These are phyloP conservation scores for Elongisporangium undulatum DNA, from an alignment of 352 stramenopile genomes.

Conservation along the genomic window DNA sequence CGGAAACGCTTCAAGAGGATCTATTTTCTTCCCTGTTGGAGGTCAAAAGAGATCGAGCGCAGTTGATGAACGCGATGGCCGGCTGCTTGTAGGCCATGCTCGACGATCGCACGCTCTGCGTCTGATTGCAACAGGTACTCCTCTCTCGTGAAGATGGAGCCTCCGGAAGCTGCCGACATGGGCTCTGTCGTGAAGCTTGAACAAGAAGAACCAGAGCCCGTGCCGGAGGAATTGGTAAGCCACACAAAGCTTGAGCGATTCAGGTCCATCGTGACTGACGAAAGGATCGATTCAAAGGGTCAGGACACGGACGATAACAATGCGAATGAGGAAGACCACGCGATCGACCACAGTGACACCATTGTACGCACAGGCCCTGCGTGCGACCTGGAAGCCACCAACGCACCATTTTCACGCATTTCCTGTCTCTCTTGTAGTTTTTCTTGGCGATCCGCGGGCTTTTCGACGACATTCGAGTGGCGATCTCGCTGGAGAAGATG, in stretches of 20 bases:
- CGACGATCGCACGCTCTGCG: too few relatives aligned
- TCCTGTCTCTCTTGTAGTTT: constrained; percentile 10
- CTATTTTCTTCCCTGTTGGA: not conserved
- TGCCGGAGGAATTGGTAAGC: not conserved
- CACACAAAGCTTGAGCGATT: not conserved
- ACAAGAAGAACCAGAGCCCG: not conserved
- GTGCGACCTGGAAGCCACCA: not conserved
- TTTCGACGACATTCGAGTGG: constrained; percentile 14
- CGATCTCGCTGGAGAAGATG: constrained; percentile 9
- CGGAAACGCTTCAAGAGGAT: not conserved
- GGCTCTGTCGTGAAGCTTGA: not conserved
- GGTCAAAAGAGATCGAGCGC: not conserved
- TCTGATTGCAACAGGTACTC: not conserved
- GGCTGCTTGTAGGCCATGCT: not conserved
- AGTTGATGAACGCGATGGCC: not conserved
- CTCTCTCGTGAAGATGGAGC: not conserved
- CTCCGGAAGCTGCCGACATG: not conserved
- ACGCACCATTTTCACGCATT: not conserved
- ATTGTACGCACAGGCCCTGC: not conserved
- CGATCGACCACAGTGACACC: not conserved
- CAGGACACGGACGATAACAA: not conserved
- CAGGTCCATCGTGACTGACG: not conserved
- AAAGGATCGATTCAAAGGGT: not conserved
- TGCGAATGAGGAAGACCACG: not conserved
- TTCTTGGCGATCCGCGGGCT: constrained; percentile 12